Evolutionary conservation across 1,284 basidiomycete genomes (phyloP).

Genomic region (Rhodotorula sp.): DNA sequence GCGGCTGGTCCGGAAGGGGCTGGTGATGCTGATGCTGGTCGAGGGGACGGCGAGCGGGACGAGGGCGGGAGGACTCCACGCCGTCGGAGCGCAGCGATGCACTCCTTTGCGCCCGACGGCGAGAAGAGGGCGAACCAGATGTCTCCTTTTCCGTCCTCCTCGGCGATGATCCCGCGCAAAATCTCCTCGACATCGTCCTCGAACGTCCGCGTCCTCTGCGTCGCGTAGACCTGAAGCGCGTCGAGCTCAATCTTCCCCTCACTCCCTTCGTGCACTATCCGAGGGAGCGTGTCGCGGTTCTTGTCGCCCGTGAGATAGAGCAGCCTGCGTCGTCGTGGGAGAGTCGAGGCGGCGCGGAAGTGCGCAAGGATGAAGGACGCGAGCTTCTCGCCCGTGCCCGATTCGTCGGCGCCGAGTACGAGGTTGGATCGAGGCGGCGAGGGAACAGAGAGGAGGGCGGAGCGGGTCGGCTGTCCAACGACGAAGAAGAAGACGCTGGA

Average conservation of each 20-base stretch:
- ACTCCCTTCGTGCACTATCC: no score
- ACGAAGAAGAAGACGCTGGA: conserved; percentile 65
- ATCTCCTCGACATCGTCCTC: neutral
- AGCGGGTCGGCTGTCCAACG: conserved; percentile 62
- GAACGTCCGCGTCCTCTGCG: neutral
- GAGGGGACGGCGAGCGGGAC: neutral
- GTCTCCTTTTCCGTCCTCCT: no score
- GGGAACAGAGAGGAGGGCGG: conserved; percentile 7
- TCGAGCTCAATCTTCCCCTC: neutral
- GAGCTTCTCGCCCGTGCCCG: conserved; percentile 67
- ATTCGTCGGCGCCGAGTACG: conserved; percentile 58
- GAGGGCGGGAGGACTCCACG: neutral
- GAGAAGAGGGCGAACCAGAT: conserved; percentile 14
- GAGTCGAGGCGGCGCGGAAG: neutral
- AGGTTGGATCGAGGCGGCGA: conserved; percentile 54
- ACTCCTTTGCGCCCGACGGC: conserved; percentile 4
- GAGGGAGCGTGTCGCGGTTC: conserved; percentile 67
- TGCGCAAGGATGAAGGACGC: conserved; percentile 62
- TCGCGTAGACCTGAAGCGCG: neutral
- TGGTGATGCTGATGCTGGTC: neutral
- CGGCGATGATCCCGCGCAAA: no score
- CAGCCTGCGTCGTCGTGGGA: conserved; percentile 47
- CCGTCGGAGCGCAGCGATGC: neutral
- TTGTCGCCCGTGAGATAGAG: conserved; percentile 79
- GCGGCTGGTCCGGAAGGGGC: neutral